These are phyloP conservation scores for Darksidea phi DNA, from an alignment of 495 filamentous ascomycete genomes.

Conservation along the genomic window DNA sequence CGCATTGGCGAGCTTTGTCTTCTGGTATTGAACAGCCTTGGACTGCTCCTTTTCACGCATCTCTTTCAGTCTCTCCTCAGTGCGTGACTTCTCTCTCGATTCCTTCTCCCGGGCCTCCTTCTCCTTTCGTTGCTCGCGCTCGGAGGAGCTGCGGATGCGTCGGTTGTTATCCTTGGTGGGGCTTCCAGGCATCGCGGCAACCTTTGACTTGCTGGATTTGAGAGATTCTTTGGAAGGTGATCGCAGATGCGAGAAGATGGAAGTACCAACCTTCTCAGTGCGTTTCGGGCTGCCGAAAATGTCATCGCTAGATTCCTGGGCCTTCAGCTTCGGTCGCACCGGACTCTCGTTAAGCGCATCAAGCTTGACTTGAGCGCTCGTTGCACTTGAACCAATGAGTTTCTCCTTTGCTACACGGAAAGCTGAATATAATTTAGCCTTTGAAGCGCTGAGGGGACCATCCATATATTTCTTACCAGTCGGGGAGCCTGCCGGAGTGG, in stretches of 20 bases:
- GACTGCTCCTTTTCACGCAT: constrained; percentile 60
- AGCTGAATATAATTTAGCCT: constrained; percentile 82
- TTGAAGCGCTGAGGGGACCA: constrained; percentile 82
- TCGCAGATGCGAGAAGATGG: constrained; percentile 25
- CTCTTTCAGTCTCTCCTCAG: constrained; percentile 60
- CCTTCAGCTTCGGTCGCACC: constrained; percentile 35
- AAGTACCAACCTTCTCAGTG: constrained; percentile 17
- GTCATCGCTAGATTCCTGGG: constrained; percentile 27
- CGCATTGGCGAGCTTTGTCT: constrained; percentile 38
- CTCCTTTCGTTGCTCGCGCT: constrained; percentile 66
- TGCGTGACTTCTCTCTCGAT: constrained; percentile 55
- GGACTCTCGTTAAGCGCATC: constrained; percentile 50
- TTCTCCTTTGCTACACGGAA: constrained; percentile 80
- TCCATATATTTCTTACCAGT: constrained; percentile 61
- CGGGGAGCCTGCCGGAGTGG: constrained; percentile 71
- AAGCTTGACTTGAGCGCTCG: constrained; percentile 73
- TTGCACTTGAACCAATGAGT: constrained; percentile 74
- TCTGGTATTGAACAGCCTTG: constrained; percentile 39
- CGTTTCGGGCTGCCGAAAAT: constrained; percentile 34
- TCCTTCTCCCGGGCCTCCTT: constrained; percentile 61
- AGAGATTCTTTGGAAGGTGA: constrained; percentile 30
- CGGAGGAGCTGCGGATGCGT: constrained; percentile 71
- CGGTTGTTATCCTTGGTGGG: constrained; percentile 44
- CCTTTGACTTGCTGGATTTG: constrained; percentile 24
- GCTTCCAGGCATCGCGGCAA: constrained; percentile 39